Base-by-base conservation (phyloP, 305 asterid genomes). In the Caryopteris hybrid region DNA sequence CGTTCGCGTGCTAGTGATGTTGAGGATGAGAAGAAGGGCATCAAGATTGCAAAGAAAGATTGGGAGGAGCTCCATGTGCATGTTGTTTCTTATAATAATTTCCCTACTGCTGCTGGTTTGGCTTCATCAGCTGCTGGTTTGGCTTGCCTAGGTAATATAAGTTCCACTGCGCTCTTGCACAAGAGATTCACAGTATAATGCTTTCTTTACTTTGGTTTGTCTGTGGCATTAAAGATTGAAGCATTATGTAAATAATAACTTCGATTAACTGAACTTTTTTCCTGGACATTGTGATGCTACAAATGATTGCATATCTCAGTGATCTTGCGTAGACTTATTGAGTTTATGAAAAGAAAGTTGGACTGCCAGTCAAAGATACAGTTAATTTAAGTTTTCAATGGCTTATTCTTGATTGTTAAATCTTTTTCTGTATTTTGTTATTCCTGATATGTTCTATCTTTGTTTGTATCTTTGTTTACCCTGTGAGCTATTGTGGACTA, bases 111-210 rank as follows among this genome's bases (percentile, higher is more conserved):
- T 66, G 99, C 99, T 74, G 99, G 97, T 45, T 81, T 93, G 88
- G 99, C 99, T 18, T 93, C 97, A 75, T 93, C 99, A 0, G 99
- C 99, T 79, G 96, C 97, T 73, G 99, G 97, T 63, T 86, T 94
- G 65, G 99, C 97, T 17, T 94, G 99, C 84, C 89, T 94, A 3
- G 99, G 99, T 94, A 88, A 74, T 45, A 38, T 46, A 13, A 52
- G 13, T 36, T 8, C 42, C 42, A 10, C 8, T 36, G 8, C 9
- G 12, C 9, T n/a, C n/a, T n/a, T n/a, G n/a, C n/a, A n/a, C n/a
- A n/a, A n/a, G n/a, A n/a, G n/a, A n/a, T n/a, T n/a, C n/a, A 36
- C 12, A 0, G 1, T 36, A 8, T 36, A 36, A 36, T 36, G 42
- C 42, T 36, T 36, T 36, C n/a, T n/a, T n/a, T n/a, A n/a, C n/a